Base-by-base conservation (phyloP, 169 alveolate genomes). In the Cryptosporidium viatorum region DNA sequence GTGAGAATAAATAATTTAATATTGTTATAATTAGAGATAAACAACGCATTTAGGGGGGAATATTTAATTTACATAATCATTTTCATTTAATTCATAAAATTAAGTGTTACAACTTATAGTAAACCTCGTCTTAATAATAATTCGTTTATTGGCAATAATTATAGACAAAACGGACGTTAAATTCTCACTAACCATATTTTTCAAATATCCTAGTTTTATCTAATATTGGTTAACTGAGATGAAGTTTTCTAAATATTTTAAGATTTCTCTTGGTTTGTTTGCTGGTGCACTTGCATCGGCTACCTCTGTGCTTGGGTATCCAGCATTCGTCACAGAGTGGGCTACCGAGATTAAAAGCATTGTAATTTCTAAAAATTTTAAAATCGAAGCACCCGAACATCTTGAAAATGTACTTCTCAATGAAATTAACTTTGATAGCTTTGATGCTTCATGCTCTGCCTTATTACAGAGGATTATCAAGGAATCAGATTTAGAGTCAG, bases 311-410 rank as follows among this genome's bases (percentile, higher is more conserved):
- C 16, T 55, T 10, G 37, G 67, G 0, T 0, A 37, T 23, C 86
- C 86, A 18, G 18, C 3, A 9, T 74, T 31, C 31, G 65, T 55
- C 18, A 3, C 70, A 0, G 86, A 74, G 26, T 74, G 86, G 86
- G 58, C 52, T 4, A 4, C 9, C 2, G 71, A 74, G 0, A 37
- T 74, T 9, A 70, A 3, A 29, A 23, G 21, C 16, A 14, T 45
- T 12, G 59, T n/a, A 10, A 3, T 12, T 16, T 4, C 58, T 12
- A 59, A 21, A 14, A 70, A 70, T 52, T n/a, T 55, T 23, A 35
- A 16, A 9, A 21, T 74, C 3, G 55, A 18, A 6, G 21, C 62
- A 1, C 18, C 35, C 1, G 41, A 26, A 31, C 23, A 33, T 2
- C 33, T 74, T 14, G 86, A 52, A 41, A 39, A 59, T 1, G 14